phyloP scores from a whole-genome alignment of 768 basidiomycete genomes.

The Galerina marginata region DNA sequence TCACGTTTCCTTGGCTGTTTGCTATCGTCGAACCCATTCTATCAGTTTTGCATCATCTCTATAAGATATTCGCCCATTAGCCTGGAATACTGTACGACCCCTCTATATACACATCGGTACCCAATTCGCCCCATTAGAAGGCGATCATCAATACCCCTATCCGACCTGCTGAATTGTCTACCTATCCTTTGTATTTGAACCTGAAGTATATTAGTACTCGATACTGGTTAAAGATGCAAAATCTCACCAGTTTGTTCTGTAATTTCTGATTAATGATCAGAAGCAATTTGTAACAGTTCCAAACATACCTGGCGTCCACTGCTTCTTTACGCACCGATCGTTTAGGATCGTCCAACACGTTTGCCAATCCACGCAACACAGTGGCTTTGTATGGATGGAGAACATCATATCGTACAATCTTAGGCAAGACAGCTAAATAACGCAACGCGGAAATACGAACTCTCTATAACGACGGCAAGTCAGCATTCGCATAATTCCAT shows the following conservation, averaged over 20 bases:
- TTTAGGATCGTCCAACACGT: constrained; percentile 88
- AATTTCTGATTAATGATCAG: background rate
- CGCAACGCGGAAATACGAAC: constrained; percentile 78
- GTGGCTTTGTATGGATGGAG: constrained; percentile 79
- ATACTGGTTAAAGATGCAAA: constrained; percentile 14
- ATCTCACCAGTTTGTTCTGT: constrained; percentile 54
- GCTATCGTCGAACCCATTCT: constrained; percentile 9
- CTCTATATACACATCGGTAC: constrained; percentile 21
- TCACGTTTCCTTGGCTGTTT: constrained; percentile 11
- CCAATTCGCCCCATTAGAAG: constrained; percentile 31
- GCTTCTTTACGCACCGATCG: constrained; percentile 84
- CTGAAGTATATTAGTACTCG: constrained; percentile 37
- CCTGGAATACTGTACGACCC: constrained; percentile 36
- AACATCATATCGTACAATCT: constrained; percentile 78
- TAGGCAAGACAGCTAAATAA: constrained; percentile 77
- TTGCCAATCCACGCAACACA: constrained; percentile 77
- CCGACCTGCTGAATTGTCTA: constrained; percentile 23
- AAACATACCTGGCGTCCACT: constrained; percentile 70
- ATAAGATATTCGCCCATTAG: constrained; percentile 37
- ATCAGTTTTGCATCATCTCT: constrained; percentile 27
- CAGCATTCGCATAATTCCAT: background rate
- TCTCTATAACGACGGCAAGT: constrained; percentile 47
- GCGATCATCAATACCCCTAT: constrained; percentile 26
- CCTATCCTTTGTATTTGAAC: constrained; percentile 65
- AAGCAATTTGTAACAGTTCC: constrained; percentile 1